These are phyloP conservation scores for Penicillium cosmopolitanum DNA, from an alignment of 495 filamentous ascomycete genomes.

Conservation along the genomic window DNA sequence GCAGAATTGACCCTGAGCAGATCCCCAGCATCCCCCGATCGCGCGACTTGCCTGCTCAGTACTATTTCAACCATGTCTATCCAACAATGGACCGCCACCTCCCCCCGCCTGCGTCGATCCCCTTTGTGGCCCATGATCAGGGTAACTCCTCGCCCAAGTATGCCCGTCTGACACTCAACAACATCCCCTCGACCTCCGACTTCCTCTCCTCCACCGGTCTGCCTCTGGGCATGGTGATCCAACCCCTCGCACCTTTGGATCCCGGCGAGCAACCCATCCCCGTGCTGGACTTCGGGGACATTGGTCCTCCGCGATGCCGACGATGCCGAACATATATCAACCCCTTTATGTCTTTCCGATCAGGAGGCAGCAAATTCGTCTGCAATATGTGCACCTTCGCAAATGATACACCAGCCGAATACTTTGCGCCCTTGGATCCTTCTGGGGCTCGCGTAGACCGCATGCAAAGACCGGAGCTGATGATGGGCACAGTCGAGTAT, in stretches of 20 bases:
- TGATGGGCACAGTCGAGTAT: constrained; percentile 91
- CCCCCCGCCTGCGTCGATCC: constrained; percentile 85
- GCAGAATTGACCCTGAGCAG: constrained; percentile 86
- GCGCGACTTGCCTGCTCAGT: constrained; percentile 76
- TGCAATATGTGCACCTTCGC: constrained; percentile 99
- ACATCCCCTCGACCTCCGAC: constrained; percentile 82
- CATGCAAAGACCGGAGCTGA: constrained; percentile 85
- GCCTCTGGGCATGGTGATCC: constrained; percentile 85
- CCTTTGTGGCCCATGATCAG: constrained; percentile 91
- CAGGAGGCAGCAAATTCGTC: constrained; percentile 93
- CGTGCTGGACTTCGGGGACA: constrained; percentile 92
- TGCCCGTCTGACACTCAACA: constrained; percentile 87
- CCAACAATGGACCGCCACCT: constrained; percentile 92
- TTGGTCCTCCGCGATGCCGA: constrained; percentile 88
- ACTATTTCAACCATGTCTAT: constrained; percentile 86
- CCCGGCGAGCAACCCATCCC: constrained; percentile 87
- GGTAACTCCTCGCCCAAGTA: constrained; percentile 97
- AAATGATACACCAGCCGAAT: constrained; percentile 90
- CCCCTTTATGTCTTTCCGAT: constrained; percentile 96
- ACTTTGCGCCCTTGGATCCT: constrained; percentile 89
- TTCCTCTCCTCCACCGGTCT: constrained; percentile 77
- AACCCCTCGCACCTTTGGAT: constrained; percentile 83
- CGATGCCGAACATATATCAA: constrained; percentile 98
- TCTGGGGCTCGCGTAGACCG: constrained; percentile 87
- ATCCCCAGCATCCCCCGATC: constrained; percentile 89